Evolutionary conservation across 257 asterid genomes (phyloP).

Genomic region (Euphrasia confusa): DNA sequence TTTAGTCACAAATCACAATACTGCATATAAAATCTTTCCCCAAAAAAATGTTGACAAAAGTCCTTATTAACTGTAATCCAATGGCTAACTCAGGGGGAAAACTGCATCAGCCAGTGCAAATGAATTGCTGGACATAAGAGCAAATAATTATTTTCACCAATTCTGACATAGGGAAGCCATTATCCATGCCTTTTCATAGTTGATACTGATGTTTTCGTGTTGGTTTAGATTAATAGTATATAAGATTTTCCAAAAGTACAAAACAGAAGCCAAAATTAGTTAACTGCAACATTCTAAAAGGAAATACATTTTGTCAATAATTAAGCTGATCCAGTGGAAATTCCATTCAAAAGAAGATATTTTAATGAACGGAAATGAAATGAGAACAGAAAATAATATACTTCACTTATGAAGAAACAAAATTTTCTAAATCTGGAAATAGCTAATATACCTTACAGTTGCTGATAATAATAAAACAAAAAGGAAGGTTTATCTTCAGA

Average conservation of each 20-base stretch:
- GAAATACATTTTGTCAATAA: neutral
- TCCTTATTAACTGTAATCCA: neutral
- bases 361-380: conserved; percentile 12
- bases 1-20: conserved; percentile 15
- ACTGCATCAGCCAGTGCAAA: neutral
- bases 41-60: neutral
- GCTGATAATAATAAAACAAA: conserved; percentile 18
- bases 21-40: conserved; percentile 10
- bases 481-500: conserved; percentile 20
- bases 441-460: neutral
- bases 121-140: conserved; percentile 1
- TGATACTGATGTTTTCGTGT: neutral
- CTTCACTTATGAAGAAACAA: neutral
- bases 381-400: neutral
- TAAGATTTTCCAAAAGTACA: conserved; percentile 11
- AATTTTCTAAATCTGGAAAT: conserved; percentile 18
- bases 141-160: conserved; percentile 5
- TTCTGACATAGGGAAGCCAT: conserved; percentile 11
- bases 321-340: conserved; percentile 3
- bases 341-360: conserved; percentile 5
- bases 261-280: conserved; percentile 1
- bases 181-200: conserved; percentile 9
- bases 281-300: neutral
- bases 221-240: neutral
- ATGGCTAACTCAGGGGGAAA: neutral